phyloP scores from a whole-genome alignment of 345 rosid genomes.

The Erysimum cheiranthoides region DNA sequence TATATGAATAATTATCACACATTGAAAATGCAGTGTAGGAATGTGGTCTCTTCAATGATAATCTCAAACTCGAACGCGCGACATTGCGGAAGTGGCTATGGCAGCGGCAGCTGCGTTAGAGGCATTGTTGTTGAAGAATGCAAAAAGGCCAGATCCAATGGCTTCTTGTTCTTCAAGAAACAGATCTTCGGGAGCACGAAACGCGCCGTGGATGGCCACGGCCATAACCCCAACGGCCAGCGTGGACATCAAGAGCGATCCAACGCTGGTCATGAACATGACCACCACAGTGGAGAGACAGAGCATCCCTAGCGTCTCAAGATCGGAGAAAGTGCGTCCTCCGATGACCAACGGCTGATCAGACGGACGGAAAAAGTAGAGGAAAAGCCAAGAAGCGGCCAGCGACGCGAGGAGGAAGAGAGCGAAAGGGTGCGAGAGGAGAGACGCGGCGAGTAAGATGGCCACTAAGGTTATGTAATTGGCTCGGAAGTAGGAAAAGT shows the following conservation, averaged over 20 bases:
- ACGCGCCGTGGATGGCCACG: conserved; percentile 56
- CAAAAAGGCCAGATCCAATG: conserved; percentile 48
- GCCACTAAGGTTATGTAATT: conserved; percentile 54
- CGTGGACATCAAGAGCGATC: conserved; percentile 54
- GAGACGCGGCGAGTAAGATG: conserved; percentile 45
- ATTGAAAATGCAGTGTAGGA: background rate
- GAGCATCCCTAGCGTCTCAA: conserved; percentile 53
- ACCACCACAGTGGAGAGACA: conserved; percentile 51
- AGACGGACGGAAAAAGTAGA: conserved; percentile 54
- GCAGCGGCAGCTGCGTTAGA: conserved; percentile 50
- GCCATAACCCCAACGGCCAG: conserved; percentile 48
- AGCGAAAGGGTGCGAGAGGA: conserved; percentile 53
- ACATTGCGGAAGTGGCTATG: conserved; percentile 36
- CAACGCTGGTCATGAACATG: conserved; percentile 60
- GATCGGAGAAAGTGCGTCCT: conserved; percentile 57
- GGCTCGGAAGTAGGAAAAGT: conserved; percentile 52
- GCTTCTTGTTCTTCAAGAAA: conserved; percentile 60
- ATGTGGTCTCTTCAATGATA: background rate
- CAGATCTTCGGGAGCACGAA: conserved; percentile 57
- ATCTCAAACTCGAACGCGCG: conserved; percentile 48
- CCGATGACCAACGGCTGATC: conserved; percentile 55
- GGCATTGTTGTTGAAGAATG: conserved; percentile 48
- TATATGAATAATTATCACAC: conserved; percentile 1
- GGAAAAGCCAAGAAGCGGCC: conserved; percentile 57
- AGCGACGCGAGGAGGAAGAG: conserved; percentile 51